These are phyloP conservation scores for Leccinum olivaceopallidum DNA, from an alignment of 768 basidiomycete genomes.

Conservation along the genomic window DNA sequence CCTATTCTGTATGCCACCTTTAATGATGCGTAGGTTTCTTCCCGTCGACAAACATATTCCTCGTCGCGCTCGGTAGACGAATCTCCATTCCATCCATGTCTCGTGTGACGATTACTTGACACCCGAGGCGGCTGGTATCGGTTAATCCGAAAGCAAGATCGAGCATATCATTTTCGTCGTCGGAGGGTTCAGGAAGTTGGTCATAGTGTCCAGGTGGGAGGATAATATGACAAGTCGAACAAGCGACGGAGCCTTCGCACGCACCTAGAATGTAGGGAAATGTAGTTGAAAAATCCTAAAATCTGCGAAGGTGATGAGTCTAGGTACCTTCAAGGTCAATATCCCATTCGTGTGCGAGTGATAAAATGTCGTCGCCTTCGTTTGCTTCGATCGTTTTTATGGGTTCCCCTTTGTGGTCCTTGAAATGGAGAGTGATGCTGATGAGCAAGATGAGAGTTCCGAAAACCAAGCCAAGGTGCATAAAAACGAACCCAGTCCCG, in stretches of 20 bases:
- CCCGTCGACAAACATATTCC: conserved; percentile 97
- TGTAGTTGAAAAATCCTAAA: background rate
- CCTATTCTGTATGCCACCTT: background rate
- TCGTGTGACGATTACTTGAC: conserved; percentile 75
- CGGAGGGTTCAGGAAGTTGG: conserved; percentile 86
- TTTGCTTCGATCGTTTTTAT: conserved; percentile 89
- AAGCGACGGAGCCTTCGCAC: conserved; percentile 95
- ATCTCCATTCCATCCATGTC: conserved; percentile 85
- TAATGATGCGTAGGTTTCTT: conserved; percentile 56
- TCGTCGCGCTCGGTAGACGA: conserved; percentile 85
- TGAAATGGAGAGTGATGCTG: conserved; percentile 89
- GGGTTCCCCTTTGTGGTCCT: conserved; percentile 80
- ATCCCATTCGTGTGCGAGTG: conserved; percentile 92
- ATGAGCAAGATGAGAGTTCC: background rate
- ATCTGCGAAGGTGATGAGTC: background rate
- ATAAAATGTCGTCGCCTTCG: conserved; percentile 91
- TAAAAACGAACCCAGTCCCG: conserved; percentile 60
- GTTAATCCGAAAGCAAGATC: conserved; percentile 98
- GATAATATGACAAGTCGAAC: conserved; percentile 97
- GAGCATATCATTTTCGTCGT: conserved; percentile 98
- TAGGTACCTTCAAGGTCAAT: conserved; percentile 89
- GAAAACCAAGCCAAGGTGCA: background rate
- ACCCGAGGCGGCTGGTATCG: conserved; percentile 84
- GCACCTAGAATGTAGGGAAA: conserved; percentile 58
- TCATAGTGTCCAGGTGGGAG: conserved; percentile 65